Evolutionary conservation across 352 stramenopile genomes (phyloP), one percentile per base, ranked within the genome.

Genomic region (Phytophthora citrophthora): DNA sequence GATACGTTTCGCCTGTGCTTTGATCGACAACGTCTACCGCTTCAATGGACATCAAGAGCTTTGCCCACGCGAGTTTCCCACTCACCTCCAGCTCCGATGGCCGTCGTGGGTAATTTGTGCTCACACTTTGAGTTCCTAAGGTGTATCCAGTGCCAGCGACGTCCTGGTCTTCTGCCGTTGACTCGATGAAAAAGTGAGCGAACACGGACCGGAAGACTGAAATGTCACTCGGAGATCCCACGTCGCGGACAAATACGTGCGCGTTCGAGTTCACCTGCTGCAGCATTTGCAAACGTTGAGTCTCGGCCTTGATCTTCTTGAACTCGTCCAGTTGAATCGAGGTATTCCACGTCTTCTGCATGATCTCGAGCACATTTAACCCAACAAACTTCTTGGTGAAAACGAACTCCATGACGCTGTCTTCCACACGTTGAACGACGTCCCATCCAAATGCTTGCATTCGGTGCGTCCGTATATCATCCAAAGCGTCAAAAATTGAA

Each of bases 361-460:
- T 73, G 38, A 78, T 39, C 6, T 68, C 34, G 12, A 52, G 60
- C 12, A 73, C 51, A 20, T 72, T 56, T 9, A 74, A 60, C 2
- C 61, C 55, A 5, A 26, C 31, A 41, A 82, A 82, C 1, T 41
- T 54, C 52, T 82, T 82, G 0, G 62, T 49, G 46, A 68, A 77
- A 16, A 70, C 63, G 36, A 77, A 82, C 54, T 65, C 60, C 56
- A 79, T 68, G 8, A 74, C 34, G 23, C 52, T 51, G 2, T 50
- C 63, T 2, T 57, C 44, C 41, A 74, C 58, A 23, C 63, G 67
- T 13, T 71, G 62, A 1, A 72, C 55, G 6, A 81, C 45, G 27
- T 74, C 54, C 70, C 66, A 77, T 10, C 73, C 73, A 8, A 76
- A 68, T 13, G 74, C 63, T 26, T 78, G 45, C 54, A 66, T 64